Base-by-base conservation (phyloP, 2,329 filamentous ascomycete species). In the Paracoccidioides brasiliensis region DNA sequence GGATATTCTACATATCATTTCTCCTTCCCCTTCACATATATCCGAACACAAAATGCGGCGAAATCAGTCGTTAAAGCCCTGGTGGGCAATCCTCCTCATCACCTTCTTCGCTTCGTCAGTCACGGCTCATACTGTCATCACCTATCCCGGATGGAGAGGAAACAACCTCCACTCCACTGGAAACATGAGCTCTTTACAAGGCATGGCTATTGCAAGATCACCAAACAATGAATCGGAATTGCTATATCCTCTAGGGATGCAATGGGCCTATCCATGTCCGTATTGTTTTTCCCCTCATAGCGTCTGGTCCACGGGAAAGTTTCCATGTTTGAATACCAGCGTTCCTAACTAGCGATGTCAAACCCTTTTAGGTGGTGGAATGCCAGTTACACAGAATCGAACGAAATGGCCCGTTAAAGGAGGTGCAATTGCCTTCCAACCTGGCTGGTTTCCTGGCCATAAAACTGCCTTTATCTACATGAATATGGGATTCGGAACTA, bases 391-490 rank as follows among this genome's bases (percentile, higher is more conserved):
- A 0, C 78, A 72, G 46, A 97, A 98, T 74, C 83, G 91, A 59
- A 95, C 93, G 12, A 88, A 85, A 74, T 97, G 93, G 93, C 90
- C 93, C 14, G 79, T 89, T 52, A 81, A 74, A 35, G 93, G 93
- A 62, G 93, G 93, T 59, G 89, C 90, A n/a, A 66, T 98, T 58
- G 80, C 89, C 52, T 79, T 96, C 64, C 91, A 97, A 67, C 93
- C 93, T 0, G 93, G 91, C 65, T 97, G 93, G 93, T 96, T 96
- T 76, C 83, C 84, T 57, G 93, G 93, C 60, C 93, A 97, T 70
- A 70, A 80, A 40, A 84, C 82, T 5, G 91, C 90, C 15, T 81
- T 89, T 64, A 79, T 95, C 67, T 95, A 95, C 74, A 76, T 97
- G 73, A 97, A 97, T 75, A 78, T 97, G 55, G 93, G 93, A 61